These are phyloP conservation scores for Pleurotus giganteus DNA, from an alignment of 768 basidiomycete species.

Conservation along the genomic window DNA sequence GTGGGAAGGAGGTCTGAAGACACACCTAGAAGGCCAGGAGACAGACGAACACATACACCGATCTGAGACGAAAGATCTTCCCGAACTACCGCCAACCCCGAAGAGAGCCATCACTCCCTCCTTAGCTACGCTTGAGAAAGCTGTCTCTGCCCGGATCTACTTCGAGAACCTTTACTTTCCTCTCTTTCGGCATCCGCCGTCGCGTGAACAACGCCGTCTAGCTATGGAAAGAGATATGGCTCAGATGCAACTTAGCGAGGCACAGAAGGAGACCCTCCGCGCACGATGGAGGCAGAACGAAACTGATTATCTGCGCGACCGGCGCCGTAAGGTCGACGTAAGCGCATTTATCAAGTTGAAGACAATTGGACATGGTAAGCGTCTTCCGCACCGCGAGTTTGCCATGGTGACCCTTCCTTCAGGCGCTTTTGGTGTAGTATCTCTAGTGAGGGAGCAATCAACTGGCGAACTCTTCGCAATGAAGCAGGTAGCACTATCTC, in stretches of 20 bases:
- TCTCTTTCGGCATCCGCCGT: constrained; percentile 79
- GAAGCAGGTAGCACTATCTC: constrained; percentile 74
- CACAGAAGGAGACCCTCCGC: constrained; percentile 70
- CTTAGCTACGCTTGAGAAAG: constrained; percentile 88
- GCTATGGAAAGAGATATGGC: constrained; percentile 90
- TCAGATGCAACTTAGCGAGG: constrained; percentile 65
- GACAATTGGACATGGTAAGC: constrained; percentile 89
- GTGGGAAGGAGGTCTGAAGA: constrained; percentile 57
- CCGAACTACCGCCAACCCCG: constrained; percentile 32
- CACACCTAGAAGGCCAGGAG: constrained; percentile 67
- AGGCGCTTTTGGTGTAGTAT: constrained; percentile 95
- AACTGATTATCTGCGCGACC: constrained; percentile 84
- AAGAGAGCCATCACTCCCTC: constrained; percentile 76
- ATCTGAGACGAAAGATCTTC: constrained; percentile 28
- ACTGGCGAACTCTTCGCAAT: constrained; percentile 87
- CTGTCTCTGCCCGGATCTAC: constrained; percentile 88
- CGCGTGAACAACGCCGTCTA: constrained; percentile 78
- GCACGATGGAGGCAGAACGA: constrained; percentile 84
- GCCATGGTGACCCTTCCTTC: constrained; percentile 14
- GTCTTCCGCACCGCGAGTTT: constrained; percentile 12
- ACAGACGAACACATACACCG: constrained; percentile 44
- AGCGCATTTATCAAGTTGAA: constrained; percentile 87
- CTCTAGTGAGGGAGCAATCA: constrained; percentile 80
- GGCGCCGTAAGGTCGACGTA: constrained; percentile 77
- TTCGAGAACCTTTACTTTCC: constrained; percentile 91